These are phyloP conservation scores for Daldinia sp. DNA, from an alignment of 2,329 filamentous ascomycete species.

Conservation along the genomic window DNA sequence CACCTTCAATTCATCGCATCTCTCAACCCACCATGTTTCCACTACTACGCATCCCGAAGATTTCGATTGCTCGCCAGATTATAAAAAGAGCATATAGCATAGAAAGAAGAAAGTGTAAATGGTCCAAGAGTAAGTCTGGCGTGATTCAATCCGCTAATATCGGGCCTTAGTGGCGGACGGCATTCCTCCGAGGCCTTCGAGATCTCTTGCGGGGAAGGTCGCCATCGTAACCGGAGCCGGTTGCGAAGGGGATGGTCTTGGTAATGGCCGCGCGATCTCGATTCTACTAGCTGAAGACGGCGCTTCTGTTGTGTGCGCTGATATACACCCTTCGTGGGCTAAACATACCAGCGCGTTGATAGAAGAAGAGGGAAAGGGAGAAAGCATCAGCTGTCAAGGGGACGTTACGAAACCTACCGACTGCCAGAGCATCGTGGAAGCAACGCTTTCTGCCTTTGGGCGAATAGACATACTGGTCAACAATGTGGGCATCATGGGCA, in stretches of 20 bases:
- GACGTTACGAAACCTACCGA: constrained; percentile 68
- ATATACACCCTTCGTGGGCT: constrained; percentile 63
- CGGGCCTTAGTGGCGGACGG: constrained; percentile 18
- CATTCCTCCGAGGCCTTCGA: constrained; percentile 49
- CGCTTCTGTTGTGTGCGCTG: constrained; percentile 69
- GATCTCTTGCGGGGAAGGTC: constrained; percentile 57
- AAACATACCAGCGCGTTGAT: constrained; percentile 67
- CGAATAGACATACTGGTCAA: constrained; percentile 73
- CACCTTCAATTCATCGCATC: neutral
- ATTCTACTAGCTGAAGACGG: constrained; percentile 71
- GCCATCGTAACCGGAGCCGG: constrained; percentile 72
- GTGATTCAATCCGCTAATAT: constrained; percentile 11
- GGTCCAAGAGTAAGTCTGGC: neutral
- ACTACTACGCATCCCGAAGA: neutral
- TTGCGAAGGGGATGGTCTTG: constrained; percentile 67
- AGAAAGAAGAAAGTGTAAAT: constrained; percentile 29
- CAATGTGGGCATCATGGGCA: constrained; percentile 72
- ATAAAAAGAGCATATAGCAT: constrained; percentile 6
- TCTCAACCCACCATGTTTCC: neutral
- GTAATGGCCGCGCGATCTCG: constrained; percentile 69
- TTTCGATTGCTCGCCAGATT: neutral
- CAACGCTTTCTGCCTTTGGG: constrained; percentile 63
- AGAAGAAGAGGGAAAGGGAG: constrained; percentile 53
- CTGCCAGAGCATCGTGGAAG: constrained; percentile 59
- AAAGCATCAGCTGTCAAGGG: constrained; percentile 58